Evolutionary conservation across 257 asterid species (phyloP), one percentile per base, ranked within the genome.

Genomic region (Osmanthus fragrans): DNA sequence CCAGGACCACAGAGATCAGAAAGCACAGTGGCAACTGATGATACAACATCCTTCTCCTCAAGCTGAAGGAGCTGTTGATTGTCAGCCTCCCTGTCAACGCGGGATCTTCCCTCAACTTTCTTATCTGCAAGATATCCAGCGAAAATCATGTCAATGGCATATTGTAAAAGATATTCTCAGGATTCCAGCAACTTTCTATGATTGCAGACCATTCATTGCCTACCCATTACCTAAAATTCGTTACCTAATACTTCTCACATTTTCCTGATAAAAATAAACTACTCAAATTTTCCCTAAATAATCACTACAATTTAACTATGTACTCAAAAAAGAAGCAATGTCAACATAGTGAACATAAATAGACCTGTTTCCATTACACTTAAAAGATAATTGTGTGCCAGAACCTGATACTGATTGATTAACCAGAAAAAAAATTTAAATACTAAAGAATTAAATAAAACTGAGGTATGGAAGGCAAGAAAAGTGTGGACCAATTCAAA

Each of bases 1-100:
- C 98, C 99, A 58, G 97, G 99, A 73, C 99, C 98, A 60, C 98
- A 95, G 73, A 89, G 83, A 84, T 93, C 99, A 66, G 98, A 95
- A 72, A 95, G 84, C 70, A 93, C 92, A 18, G 88, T 93, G 3
- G 98, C 99, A 42, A 95, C 98, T 32, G 97, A 93, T 74, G 98
- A 90, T 60, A 95, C 98, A 25, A 93, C 97, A 73, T 95, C 98
- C 86, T 88, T 90, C 81, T 95, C 99, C 73, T 95, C 98, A 71
- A 89, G 82, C 85, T 73, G 92, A 82, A 91, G 91, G 65, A 92
- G 94, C 88, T 91, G 97, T 79, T 91, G 91, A 81, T 91, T 90
- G 82, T 95, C 98, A 51, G 92, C 86, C 54, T 95, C 99, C 82
- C 97, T 89, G 80, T 90, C 96, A 29, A 80, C 72, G 25, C 92